phyloP scores from a whole-genome alignment of 1,284 basidiomycete genomes.

The Mrakiaceae sp. region DNA sequence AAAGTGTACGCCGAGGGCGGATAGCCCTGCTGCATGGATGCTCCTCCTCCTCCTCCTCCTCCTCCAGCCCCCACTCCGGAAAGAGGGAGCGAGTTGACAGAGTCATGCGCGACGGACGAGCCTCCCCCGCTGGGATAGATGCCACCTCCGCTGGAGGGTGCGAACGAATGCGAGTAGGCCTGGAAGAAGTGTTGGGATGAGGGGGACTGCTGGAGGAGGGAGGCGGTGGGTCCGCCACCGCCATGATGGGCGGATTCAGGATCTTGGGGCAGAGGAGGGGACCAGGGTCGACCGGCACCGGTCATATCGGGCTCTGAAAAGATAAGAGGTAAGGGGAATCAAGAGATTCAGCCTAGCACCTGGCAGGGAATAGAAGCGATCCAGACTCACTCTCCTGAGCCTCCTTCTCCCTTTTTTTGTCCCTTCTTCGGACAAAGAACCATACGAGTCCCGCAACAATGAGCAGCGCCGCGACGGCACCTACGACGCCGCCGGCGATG shows the following conservation, averaged over 20 bases:
- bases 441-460: slow-evolving; percentile 8
- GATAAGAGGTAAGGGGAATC: background rate
- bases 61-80: too few relatives aligned
- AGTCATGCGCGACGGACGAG: background rate
- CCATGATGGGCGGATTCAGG: slow-evolving; percentile 4
- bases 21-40: too few relatives aligned
- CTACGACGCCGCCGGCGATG: slow-evolving; percentile 15
- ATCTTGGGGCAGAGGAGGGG: slow-evolving; percentile 12
- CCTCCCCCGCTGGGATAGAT: background rate
- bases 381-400: background rate
- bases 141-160: background rate
- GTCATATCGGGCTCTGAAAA: slow-evolving; percentile 5
- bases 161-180: background rate
- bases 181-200: background rate
- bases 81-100: too few relatives aligned
- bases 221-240: background rate
- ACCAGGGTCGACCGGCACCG: slow-evolving; percentile 12
- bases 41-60: too few relatives aligned
- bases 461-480: slow-evolving; percentile 1
- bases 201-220: background rate
- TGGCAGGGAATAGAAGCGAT: background rate
- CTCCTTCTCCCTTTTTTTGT: background rate
- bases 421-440: slow-evolving; percentile 4
- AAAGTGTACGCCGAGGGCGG: too few relatives aligned
- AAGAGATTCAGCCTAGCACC: background rate